These are phyloP conservation scores for Schizosaccharomyces pombe DNA, from an alignment of 805 yeast genomes.

Conservation along the genomic window DNA sequence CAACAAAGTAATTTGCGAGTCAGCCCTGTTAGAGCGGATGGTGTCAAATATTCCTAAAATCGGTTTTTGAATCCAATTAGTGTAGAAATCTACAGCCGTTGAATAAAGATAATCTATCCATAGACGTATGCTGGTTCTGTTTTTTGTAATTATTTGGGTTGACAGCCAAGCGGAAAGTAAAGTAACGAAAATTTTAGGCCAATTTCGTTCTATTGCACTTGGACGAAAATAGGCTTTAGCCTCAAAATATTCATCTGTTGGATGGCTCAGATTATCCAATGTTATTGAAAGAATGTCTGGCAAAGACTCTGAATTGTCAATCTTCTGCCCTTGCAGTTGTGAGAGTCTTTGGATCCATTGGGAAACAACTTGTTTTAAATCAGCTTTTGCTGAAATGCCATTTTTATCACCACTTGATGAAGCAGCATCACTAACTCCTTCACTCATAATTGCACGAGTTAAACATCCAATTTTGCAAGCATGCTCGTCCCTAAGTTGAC, in stretches of 20 bases:
- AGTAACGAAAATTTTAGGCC: not conserved
- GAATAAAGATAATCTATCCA: not conserved
- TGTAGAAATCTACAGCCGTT: not conserved
- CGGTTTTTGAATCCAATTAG: not conserved
- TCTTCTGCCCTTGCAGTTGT: not conserved
- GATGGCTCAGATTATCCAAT: not conserved
- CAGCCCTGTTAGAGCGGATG: slow-evolving; percentile 34
- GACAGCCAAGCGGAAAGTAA: not conserved
- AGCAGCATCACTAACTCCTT: not conserved
- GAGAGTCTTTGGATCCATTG: not conserved
- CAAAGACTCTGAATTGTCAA: not conserved
- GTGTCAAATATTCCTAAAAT: not conserved
- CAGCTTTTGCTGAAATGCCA: not conserved
- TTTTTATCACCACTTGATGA: not conserved
- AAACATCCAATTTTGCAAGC: not conserved
- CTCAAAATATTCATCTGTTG: not conserved
- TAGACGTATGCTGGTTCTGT: not conserved
- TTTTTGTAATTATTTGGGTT: not conserved
- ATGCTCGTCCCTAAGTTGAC: not conserved
- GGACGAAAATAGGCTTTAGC: not conserved
- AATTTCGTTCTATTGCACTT: not conserved
- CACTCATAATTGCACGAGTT: not conserved
- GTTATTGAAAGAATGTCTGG: not conserved
- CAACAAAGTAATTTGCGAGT: slow-evolving; percentile 47
- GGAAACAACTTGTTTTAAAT: not conserved